Base-by-base conservation (phyloP, 108 stramenopile species). In the Discostella stelligeroides region DNA sequence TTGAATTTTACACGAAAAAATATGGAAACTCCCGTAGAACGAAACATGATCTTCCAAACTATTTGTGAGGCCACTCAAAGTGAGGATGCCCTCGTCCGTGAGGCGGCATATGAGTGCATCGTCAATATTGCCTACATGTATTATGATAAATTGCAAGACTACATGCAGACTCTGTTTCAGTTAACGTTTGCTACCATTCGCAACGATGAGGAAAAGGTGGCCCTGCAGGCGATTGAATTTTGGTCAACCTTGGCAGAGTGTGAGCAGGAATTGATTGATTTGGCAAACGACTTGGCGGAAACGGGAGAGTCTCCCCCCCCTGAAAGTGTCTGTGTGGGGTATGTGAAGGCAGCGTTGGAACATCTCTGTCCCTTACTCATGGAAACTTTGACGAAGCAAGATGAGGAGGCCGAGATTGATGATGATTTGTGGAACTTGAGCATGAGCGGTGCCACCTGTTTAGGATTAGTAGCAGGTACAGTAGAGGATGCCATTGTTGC, bases 31-130 rank as follows among this genome's bases (percentile, higher is more conserved):
- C 85, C 90, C 62, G 68, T 75, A 47, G 97, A 98, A 76, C 81
- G 98, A 7, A 86, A 96, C 63, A 86, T 92, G 75, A 97, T 98
- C 75, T 96, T 98, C 95, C 83, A 86, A 59, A 92, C 91, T 28
- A 83, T 97, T 58, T 96, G 95, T 73, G 97, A 97, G 42, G 97
- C 98, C 10, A 96, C 97, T 10, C 87, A 93, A 54, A 81, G 84
- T 51, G 50, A 60, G 9, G 89, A 97, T 71, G 69, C 73, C 9
- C 39, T 59, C 11, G 90, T 97, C 34, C 85, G 97, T 20, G 75
- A 72, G n/a, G 85, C 71, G 15, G 97, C 96, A 4, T 98, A 89
- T 75, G 94, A 95, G 66, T 95, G 95, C 71, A 88, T 97, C 47
- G 88, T 88, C 13, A 86, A 84, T 27, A 83, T 97, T 66, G 96